Base-by-base conservation (phyloP, 2,329 filamentous ascomycete species). In the Helotiales sp. region DNA sequence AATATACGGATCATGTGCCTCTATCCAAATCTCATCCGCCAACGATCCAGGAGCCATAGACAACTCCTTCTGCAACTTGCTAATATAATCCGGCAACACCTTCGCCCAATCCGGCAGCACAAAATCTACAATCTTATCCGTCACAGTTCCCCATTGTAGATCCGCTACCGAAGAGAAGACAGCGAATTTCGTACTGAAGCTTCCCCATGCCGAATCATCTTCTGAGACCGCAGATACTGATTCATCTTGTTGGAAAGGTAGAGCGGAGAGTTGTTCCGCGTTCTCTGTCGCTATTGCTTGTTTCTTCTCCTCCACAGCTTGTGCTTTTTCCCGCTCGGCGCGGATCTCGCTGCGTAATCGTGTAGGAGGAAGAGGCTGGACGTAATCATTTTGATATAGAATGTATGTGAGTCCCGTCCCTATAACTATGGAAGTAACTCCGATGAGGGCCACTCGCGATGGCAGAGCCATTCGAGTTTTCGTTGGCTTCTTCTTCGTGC, bases 21-120 rank as follows among this genome's bases (percentile, higher is more conserved):
- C 93, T 63, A 81, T 79, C 95, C 95, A 98, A 58, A 99, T 95
- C 65, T 97, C 90, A 69, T 96, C 89, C 12, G 93, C 91, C 40
- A 99, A 77, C 0, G 92, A 96, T 1, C 92, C 93, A 0, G 91
- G 90, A 0, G 88, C 85, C 85, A 95, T 88, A 31, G 91, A 95
- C 15, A 97, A 79, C 74, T 98, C 93, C 22, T 84, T 84, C 71
- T 96, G 92, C 31, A 98, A 81, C 72, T 96, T 97, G 59, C 84
- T 81, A 55, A 96, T 77, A 54, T 90, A 91, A 2, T 79, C 86
- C 0, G 93, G 93, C 17, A 97, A 77, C 40, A 84, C 71, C 63
- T 85, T 88, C 31, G 89, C 86, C 93, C 93, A 98, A 40, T 89
- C 85, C 0, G 93, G 93, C 2, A 96, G 74, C 31, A 98, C 86